Evolutionary conservation across 2,329 filamentous ascomycete species (phyloP).

Genomic region (Botrytis paeoniae): DNA sequence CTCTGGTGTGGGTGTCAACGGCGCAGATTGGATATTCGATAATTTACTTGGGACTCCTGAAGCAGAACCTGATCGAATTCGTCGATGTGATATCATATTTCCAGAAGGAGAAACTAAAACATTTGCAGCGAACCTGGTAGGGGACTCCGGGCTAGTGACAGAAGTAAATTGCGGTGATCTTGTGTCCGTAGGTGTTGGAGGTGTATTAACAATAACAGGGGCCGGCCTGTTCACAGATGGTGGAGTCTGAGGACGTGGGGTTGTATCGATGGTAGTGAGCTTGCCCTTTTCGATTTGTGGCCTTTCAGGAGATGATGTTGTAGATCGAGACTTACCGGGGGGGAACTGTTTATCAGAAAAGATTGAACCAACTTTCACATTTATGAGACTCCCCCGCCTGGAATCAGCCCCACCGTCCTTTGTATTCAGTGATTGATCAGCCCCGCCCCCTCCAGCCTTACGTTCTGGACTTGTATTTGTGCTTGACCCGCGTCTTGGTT

Average conservation of each 20-base stretch:
- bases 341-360: constrained; percentile 33
- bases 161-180: constrained; percentile 33
- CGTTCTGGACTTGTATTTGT: constrained; percentile 48
- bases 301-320: constrained; percentile 32
- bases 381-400: constrained; percentile 34
- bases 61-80: constrained; percentile 55
- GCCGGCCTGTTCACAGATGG: constrained; percentile 33
- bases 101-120: constrained; percentile 61
- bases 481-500: constrained; percentile 42
- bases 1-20: constrained; percentile 75
- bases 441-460: constrained; percentile 29
- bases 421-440: constrained; percentile 21
- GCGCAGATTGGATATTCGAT: constrained; percentile 68
- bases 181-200: constrained; percentile 59
- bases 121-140: constrained; percentile 39
- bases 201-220: constrained; percentile 62
- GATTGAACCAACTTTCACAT: constrained; percentile 34
- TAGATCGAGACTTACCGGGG: constrained; percentile 23
- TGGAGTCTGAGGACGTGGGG: constrained; percentile 33
- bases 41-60: constrained; percentile 71
- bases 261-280: constrained; percentile 31
- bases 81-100: constrained; percentile 72
- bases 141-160: constrained; percentile 28
- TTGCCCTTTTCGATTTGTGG: constrained; percentile 31
- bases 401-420: constrained; percentile 27